Evolutionary conservation across 2,329 filamentous ascomycete species (phyloP), one percentile per base, ranked within the genome.

Genomic region (Penicillium sumatraense): DNA sequence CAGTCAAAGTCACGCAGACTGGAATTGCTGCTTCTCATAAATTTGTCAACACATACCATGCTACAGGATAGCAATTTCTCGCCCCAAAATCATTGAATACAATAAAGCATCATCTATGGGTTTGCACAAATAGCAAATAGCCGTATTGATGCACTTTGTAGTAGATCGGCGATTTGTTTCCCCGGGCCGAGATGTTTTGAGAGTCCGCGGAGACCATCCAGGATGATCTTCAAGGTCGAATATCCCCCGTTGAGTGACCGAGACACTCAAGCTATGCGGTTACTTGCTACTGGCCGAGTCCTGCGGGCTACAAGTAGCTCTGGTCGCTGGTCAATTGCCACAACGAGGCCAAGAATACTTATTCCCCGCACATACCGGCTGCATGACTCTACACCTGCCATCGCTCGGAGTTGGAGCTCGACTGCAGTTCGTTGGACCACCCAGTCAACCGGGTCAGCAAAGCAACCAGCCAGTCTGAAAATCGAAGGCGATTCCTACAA

Each of bases 401-500:
- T 62, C 49, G 52, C 54, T 38, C 60, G 66, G 45, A 60, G 60
- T 54, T 72, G 64, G 64, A 75, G 70, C 65, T 75, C 70, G 24
- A 72, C 72, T 38, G 31, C 68, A 49, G 57, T 59, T 60, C 68
- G 67, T 56, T 55, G 58, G 27, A 61, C 59, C 18, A 47, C 50
- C n/a, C 44, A 49, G 49, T 6, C 29, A 13, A 14, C 54, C 9
- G 24, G 24, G n/a, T 16, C 42, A 36, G 33, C 49, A 23, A 52
- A 49, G 6, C 49, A 42, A 24, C 36, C 27, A 33, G 56, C 44
- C 18, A 59, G 16, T 11, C 58, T 89, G 59, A 80, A 77, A 10
- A 82, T 95, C 60, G 84, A 87, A 63, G 87, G 84, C 60, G 81
- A 80, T 58, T 76, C 75, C 9, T 92, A 92, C 72, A 69, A 77